phyloP scores from a whole-genome alignment of 441 rosid species.

The Biscutella laevigata region DNA sequence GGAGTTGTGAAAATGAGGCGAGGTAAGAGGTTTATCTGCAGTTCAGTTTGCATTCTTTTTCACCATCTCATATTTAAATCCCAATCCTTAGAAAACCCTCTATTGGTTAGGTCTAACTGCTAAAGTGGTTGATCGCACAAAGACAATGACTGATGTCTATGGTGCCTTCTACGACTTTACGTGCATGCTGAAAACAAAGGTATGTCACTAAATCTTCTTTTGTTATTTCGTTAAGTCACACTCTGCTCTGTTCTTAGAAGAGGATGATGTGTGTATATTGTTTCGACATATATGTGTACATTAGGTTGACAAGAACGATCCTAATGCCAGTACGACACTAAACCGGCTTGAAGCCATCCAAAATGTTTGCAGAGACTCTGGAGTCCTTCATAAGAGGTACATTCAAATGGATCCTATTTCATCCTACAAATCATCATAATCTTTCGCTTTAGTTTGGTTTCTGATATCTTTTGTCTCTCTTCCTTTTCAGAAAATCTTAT shows the following conservation, averaged over 20 bases:
- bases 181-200: slow-evolving; percentile 70
- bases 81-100: not conserved
- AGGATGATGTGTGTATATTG: not conserved
- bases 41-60: not conserved
- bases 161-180: slow-evolving; percentile 84
- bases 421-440: not conserved
- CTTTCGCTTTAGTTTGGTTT: not conserved
- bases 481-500: slow-evolving; percentile 20
- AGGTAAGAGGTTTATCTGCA: slow-evolving; percentile 43
- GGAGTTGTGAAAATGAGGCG: slow-evolving; percentile 91
- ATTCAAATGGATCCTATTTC: too few relatives aligned
- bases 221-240: not conserved
- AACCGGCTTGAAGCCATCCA: slow-evolving; percentile 57
- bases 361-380: slow-evolving; percentile 61
- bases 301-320: slow-evolving; percentile 73
- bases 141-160: slow-evolving; percentile 81
- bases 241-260: not conserved
- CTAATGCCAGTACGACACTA: slow-evolving; percentile 52
- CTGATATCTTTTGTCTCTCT: slow-evolving; percentile 4
- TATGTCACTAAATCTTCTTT: slow-evolving; percentile 11
- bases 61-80: not conserved
- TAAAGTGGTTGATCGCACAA: slow-evolving; percentile 69
- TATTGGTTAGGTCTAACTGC: slow-evolving; percentile 76
- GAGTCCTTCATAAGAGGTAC: slow-evolving; percentile 55
- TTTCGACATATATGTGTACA: not conserved